A percentile compares a stretch with the other conserved stretches of the same genome.
Evolutionary conservation across 345 rosid species (phyloP).

Genomic region (Salix arbutifolia): DNA sequence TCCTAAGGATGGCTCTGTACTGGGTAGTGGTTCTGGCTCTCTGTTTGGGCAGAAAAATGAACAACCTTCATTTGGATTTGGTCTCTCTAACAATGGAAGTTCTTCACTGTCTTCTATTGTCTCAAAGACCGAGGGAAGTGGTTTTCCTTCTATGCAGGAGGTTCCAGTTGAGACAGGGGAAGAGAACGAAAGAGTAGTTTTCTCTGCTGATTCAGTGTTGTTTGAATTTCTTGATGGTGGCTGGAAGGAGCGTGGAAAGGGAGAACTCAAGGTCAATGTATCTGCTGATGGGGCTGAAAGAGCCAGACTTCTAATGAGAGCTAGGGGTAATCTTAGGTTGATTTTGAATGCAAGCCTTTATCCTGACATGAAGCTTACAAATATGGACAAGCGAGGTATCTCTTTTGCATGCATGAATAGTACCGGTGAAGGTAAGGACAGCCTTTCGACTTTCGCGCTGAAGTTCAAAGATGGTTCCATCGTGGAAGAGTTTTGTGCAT

Average conservation of each 20-base stretch:
- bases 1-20: slow-evolving; percentile 50
- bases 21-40: slow-evolving; percentile 33
- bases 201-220: slow-evolving; percentile 69
- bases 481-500: slow-evolving; percentile 61
- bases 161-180: slow-evolving; percentile 87
- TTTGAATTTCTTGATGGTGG: slow-evolving; percentile 66
- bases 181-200: slow-evolving; percentile 77
- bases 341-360: slow-evolving; percentile 83
- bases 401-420: slow-evolving; percentile 87
- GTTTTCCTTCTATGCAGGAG: slow-evolving; percentile 69
- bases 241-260: slow-evolving; percentile 99
- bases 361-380: slow-evolving; percentile 86
- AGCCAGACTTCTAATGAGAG: slow-evolving; percentile 84
- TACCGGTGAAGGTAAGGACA: slow-evolving; percentile 46
- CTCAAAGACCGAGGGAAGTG: slow-evolving; percentile 57
- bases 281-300: slow-evolving; percentile 46
- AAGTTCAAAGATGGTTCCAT: slow-evolving; percentile 73
- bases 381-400: slow-evolving; percentile 92
- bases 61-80: slow-evolving; percentile 49
- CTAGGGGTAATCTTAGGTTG: slow-evolving; percentile 84
- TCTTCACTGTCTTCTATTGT: slow-evolving; percentile 51
- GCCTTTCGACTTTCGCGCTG: slow-evolving; percentile 73
- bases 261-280: slow-evolving; percentile 83
- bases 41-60: slow-evolving; percentile 40
- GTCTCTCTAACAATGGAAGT: slow-evolving; percentile 53